Evolutionary conservation across 2,329 filamentous ascomycete species (phyloP), one percentile per base, ranked within the genome.

Genomic region (Colletotrichum spaethianum): DNA sequence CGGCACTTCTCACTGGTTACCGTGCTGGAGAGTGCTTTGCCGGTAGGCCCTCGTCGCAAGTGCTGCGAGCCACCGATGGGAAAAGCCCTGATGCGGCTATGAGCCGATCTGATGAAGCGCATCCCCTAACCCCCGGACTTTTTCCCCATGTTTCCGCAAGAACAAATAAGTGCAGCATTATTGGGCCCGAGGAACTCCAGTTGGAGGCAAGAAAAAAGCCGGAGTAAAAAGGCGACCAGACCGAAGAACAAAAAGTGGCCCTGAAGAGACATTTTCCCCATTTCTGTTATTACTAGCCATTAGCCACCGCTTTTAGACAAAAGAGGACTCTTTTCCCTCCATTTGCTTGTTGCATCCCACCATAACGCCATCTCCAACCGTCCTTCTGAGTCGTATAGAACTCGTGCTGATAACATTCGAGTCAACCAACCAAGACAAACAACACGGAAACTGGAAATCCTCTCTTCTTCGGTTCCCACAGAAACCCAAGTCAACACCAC

Each of bases 1-100:
- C 65, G 70, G 65, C 70, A 69, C 44, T 70, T 72, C 31, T 48
- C 50, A 65, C 63, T 55, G 48, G 61, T 16, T 62, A 28, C 46
- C 11, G 31, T 38, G 46, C 65, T 68, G 70, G 70, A 72, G 70
- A 72, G 70, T 72, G 44, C 65, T 72, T 72, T 72, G 70, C 70
- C 70, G 70, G 68, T 46, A 56, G 50, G 31, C 63, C 56, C 50
- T 42, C 36, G 18, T 46, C 7, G 56, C 46, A 26, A 40, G 23
- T 48, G 61, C 42, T 18, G n/a, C 59, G n/a, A 44, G 28, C 53
- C 59, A 48, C 65, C 59, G n/a, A 68, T 71, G 53, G 46, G 65
- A 53, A 59, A 60, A 72, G 59, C 53, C 68, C 57, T 63, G 52
- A 44, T 64, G 52, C 60, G 57, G 61, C 28, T 26, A 26, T n/a